Base-by-base conservation (phyloP, 2,329 filamentous ascomycete genomes). In the Chaetomiaceae sp. region DNA sequence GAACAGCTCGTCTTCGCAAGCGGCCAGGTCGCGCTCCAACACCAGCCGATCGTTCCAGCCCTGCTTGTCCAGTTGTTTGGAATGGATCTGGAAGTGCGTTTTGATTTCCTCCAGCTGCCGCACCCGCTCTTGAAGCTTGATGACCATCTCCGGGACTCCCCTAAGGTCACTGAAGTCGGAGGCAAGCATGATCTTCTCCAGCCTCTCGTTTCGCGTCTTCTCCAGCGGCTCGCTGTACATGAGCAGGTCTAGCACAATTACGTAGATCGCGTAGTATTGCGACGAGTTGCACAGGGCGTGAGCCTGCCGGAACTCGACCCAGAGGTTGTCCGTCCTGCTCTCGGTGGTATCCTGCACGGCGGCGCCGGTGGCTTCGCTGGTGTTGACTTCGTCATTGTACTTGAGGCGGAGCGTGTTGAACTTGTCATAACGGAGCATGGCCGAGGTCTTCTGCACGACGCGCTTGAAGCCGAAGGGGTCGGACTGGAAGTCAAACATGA, bases 141-240 rank as follows among this genome's bases (percentile, higher is more conserved):
- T 84, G 24, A 98, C 90, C 81, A 95, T 91, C 62, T 91, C 87
- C 0, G 93, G 93, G 3, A 91, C 88, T 41, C 93, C 94, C 47
- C 88, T 84, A 35, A 99, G 75, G 63, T 99, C 93, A 64, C 91
- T 98, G 62, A 98, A 99, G 66, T 99, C 93, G 0, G 93, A 97
- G 1, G 91, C 93, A 39, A 98, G 79, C 82, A 98, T 96, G 58
- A 99, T 98, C 74, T 96, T 97, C 66, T 98, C 93, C 14, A 99
- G 72, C 29, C 88, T 82, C 68, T 98, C 94, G 59, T 78, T 95
- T 48, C 94, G 81, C n/a, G 91, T 94, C 75, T 98, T 98, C 66
- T 98, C 93, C 38, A 95, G 70, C 2, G 93, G 93, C 65, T 99
- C 93, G 61, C 81, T 96, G 69, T 97, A 99, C 65, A 99, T 83